Evolutionary conservation across 192 early-diverging fungal species (phyloP), one percentile per base, ranked within the genome.

Genomic region (Backusella parvicylindrica): DNA sequence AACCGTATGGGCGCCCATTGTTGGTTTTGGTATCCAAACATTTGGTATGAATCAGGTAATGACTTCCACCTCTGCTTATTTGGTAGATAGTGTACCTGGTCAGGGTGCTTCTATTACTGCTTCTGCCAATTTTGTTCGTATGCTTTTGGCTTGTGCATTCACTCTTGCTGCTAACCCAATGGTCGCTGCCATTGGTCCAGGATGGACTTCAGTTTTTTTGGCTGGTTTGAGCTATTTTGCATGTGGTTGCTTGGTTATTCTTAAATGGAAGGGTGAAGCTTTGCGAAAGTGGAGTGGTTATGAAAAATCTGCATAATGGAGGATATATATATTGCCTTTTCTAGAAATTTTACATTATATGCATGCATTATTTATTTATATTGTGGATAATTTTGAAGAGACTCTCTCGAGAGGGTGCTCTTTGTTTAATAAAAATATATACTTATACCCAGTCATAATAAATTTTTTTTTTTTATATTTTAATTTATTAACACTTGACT

Each of bases 21-120:
- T 84, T 23, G 84, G 83, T 13, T 84, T 86, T 63, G 81, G 77
- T 49, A 78, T 84, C 50, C 79, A 81, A 21, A 81, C 78, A 53
- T 82, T 86, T 79, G 85, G 83, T 16, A 82, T 82, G 81, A 79
- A 76, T 28, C 85, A 84, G 81, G 68, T 43, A 18, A 47, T 81
- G 7, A 68, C 83, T 6, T 74, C 74, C 28, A 50, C 26, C 13
- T 72, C 84, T 7, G 82, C 84, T 3, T 86, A 86, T n/a, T 41
- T 83, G 8, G 85, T 85, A 11, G 82, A 85, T 64, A 70, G 78
- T 9, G 80, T 83, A 9, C 85, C 85, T 6, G 85, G 84, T 7
- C 75, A 83, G 32, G 84, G 84, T 13, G 82, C 85, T 1, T 84
- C 83, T 26, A 77, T 78, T 13, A 85, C 80, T 2, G 85, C 83